Evolutionary conservation across 495 filamentous ascomycete species (phyloP).

Genomic region (Aspergillus nanangensis): DNA sequence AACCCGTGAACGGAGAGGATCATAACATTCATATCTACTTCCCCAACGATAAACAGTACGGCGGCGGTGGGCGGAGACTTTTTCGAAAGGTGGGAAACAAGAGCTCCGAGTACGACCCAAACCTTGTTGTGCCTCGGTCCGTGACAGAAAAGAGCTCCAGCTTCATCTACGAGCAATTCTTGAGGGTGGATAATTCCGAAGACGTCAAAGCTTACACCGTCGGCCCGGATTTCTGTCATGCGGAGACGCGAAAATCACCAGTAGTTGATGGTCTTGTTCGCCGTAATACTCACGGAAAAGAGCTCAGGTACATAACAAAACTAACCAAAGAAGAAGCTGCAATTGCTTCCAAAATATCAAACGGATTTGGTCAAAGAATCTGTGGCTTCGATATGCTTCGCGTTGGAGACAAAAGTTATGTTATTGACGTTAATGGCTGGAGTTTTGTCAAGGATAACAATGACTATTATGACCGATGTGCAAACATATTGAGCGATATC

Average conservation of each 20-base stretch:
- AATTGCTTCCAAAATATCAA: constrained; percentile 86
- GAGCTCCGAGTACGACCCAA: constrained; percentile 85
- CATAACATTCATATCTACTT: constrained; percentile 99
- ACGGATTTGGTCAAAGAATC: constrained; percentile 88
- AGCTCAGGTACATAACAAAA: constrained; percentile 89
- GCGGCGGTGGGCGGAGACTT: constrained; percentile 83
- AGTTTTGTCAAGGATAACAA: constrained; percentile 99
- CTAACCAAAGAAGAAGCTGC: constrained; percentile 74
- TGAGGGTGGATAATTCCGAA: constrained; percentile 92
- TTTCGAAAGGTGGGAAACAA: constrained; percentile 99
- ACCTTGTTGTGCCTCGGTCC: constrained; percentile 68
- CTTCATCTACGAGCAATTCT: constrained; percentile 95
- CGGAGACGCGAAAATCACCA: constrained; percentile 93
- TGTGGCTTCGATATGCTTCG: constrained; percentile 96
- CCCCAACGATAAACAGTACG: constrained; percentile 64
- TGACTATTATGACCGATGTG: constrained; percentile 91
- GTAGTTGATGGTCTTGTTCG: constrained; percentile 95
- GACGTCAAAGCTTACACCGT: constrained; percentile 99
- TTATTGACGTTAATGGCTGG: constrained; percentile 99
- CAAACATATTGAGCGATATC: constrained; percentile 77
- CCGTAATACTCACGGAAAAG: constrained; percentile 94
- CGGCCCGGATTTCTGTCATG: constrained; percentile 88
- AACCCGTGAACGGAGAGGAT: constrained; percentile 96
- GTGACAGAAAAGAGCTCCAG: constrained; percentile 73
- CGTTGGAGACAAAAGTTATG: constrained; percentile 82